phyloP scores from a whole-genome alignment of 2,329 filamentous ascomycete species.

The Cladosporium sp. region DNA sequence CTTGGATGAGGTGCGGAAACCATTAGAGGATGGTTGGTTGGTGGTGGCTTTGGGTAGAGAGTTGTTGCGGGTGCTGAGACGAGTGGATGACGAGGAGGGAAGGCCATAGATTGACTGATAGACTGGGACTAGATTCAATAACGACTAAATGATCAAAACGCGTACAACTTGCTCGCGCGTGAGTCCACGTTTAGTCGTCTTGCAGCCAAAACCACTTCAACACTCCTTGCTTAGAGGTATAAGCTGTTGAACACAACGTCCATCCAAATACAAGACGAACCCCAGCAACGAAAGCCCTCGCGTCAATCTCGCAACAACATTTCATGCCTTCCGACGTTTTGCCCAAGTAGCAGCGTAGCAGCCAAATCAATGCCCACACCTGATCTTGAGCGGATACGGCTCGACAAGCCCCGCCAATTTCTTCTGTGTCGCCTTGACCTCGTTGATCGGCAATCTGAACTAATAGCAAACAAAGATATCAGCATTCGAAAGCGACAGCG shows the following conservation, averaged over 20 bases:
- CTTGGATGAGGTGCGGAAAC: conserved; percentile 10
- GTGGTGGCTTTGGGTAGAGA: not conserved
- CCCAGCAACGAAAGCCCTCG: too few species aligned
- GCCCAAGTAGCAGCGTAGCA: too few species aligned
- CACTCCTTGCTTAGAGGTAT: too few species aligned
- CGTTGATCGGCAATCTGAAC: not conserved
- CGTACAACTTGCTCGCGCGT: not conserved
- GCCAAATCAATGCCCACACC: not conserved
- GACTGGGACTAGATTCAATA: not conserved
- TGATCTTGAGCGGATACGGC: not conserved
- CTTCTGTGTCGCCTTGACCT: not conserved
- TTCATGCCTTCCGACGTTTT: too few species aligned
- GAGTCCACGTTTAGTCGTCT: not conserved
- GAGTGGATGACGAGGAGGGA: not conserved
- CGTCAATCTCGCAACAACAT: too few species aligned
- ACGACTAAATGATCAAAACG: not conserved
- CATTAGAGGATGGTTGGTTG: not conserved
- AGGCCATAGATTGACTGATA: not conserved
- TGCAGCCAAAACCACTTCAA: too few species aligned
- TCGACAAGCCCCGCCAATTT: not conserved
- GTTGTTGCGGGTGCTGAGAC: not conserved
- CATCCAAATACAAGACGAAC: too few species aligned
- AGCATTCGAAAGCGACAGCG: not conserved
- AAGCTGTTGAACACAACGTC: too few species aligned
- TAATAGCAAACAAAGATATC: not conserved